Percentiles rank a stretch among this genome's conserved stretches.
Conservation (phyloP, 768 basidiomycete species). For the Mycena albidolilacea region DNA sequence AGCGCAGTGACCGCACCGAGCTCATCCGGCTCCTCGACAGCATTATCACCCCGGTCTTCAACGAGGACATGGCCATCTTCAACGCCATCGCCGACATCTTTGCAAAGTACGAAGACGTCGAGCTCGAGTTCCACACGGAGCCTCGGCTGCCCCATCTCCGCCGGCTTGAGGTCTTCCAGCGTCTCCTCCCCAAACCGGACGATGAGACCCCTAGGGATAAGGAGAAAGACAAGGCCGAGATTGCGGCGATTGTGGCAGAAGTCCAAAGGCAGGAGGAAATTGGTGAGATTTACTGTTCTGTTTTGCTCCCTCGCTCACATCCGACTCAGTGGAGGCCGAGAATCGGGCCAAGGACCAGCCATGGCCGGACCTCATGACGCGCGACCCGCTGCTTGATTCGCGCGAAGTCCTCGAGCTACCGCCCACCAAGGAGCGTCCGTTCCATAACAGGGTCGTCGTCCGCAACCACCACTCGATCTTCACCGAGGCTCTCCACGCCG, state of each 20-base stretch:
- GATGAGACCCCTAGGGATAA: slow-evolving; percentile 18
- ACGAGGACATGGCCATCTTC: slow-evolving; percentile 35
- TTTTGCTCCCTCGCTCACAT: neutral
- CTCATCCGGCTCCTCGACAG: slow-evolving; percentile 32
- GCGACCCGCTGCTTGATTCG: slow-evolving; percentile 74
- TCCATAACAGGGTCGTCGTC: slow-evolving; percentile 73
- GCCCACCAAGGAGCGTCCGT: slow-evolving; percentile 66
- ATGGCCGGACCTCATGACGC: slow-evolving; percentile 66
- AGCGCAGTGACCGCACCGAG: slow-evolving; percentile 19
- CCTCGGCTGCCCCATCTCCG: slow-evolving; percentile 35
- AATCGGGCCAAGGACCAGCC: slow-evolving; percentile 5
- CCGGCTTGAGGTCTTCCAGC: slow-evolving; percentile 39
- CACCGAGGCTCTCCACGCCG: slow-evolving; percentile 53
- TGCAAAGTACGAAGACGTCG: slow-evolving; percentile 38
- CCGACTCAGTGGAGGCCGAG: slow-evolving; percentile 31
- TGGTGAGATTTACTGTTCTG: slow-evolving; percentile 3
- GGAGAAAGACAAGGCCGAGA: slow-evolving; percentile 15
- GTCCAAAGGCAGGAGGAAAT: slow-evolving; percentile 14
- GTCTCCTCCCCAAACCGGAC: slow-evolving; percentile 28
- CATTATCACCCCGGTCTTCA: slow-evolving; percentile 33
- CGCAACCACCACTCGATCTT: slow-evolving; percentile 84
- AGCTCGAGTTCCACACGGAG: slow-evolving; percentile 25
- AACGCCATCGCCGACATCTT: slow-evolving; percentile 37
- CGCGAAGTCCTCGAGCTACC: slow-evolving; percentile 69
- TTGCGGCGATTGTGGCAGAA: slow-evolving; percentile 22